These are phyloP conservation scores for Chondrostereum purpureum DNA, from an alignment of 1,284 basidiomycete species.

Conservation along the genomic window DNA sequence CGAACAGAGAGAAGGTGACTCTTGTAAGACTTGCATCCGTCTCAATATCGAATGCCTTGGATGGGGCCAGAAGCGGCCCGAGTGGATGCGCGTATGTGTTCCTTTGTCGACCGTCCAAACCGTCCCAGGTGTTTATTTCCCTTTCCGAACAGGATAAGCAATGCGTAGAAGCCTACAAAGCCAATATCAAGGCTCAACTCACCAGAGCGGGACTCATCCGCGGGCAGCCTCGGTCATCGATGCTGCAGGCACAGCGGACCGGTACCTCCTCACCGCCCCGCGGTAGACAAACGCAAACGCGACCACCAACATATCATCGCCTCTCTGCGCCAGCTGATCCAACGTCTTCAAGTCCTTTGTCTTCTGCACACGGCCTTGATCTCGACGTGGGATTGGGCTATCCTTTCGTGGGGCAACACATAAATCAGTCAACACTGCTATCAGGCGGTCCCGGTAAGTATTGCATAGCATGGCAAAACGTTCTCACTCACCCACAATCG, in stretches of 20 bases:
- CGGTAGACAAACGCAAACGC: slow-evolving; percentile 7
- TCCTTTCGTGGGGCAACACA: slow-evolving; percentile 14
- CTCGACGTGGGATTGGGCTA: slow-evolving; percentile 14
- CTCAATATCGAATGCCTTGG: slow-evolving; percentile 72
- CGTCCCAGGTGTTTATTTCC: slow-evolving; percentile 8
- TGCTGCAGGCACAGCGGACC: slow-evolving; percentile 30
- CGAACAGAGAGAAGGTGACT: slow-evolving; percentile 69
- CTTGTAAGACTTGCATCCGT: slow-evolving; percentile 72
- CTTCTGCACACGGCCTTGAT: slow-evolving; percentile 12
- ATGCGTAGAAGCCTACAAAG: slow-evolving; percentile 74
- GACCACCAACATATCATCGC: slow-evolving; percentile 5
- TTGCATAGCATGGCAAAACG: not conserved
- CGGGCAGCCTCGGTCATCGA: slow-evolving; percentile 61
- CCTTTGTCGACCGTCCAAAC: no score
- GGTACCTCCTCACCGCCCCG: slow-evolving; percentile 13
- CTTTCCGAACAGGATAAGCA: slow-evolving; percentile 58
- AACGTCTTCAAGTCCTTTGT: slow-evolving; percentile 5
- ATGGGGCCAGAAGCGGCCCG: slow-evolving; percentile 73
- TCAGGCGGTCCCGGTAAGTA: slow-evolving; percentile 35
- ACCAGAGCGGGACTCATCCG: slow-evolving; percentile 71
- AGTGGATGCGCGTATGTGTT: slow-evolving; percentile 73
- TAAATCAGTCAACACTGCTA: slow-evolving; percentile 25
- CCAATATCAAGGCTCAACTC: slow-evolving; percentile 74
- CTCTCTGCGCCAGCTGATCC: slow-evolving; percentile 10
- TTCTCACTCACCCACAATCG: slow-evolving; percentile 13